Evolutionary conservation across 345 rosid species (phyloP).

Genomic region (Ricinus communis): DNA sequence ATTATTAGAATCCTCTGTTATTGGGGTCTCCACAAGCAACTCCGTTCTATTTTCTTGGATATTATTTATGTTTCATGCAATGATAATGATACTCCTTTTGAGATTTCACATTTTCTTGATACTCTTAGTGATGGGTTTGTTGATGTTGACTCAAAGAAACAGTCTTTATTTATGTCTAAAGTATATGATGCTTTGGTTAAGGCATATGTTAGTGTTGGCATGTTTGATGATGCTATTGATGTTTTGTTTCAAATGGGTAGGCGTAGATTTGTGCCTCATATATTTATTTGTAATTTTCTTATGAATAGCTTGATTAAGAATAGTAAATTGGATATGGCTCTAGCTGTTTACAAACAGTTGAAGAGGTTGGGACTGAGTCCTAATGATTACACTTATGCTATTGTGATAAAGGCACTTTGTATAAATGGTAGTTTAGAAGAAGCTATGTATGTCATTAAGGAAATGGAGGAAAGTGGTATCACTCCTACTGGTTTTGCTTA

Average conservation of each 20-base stretch:
- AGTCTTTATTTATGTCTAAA: conserved; percentile 1
- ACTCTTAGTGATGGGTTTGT: background rate
- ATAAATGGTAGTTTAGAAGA: conserved; percentile 15
- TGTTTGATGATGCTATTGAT: conserved; percentile 22
- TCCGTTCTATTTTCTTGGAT: conserved; percentile 16
- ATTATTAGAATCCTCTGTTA: conserved; percentile 18
- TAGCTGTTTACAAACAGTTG: conserved; percentile 13
- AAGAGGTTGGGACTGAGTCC: conserved; percentile 22
- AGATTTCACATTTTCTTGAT: conserved; percentile 12
- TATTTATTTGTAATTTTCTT: conserved; percentile 19
- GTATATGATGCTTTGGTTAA: conserved; percentile 23
- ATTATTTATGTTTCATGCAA: background rate
- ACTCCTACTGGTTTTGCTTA: conserved; percentile 10
- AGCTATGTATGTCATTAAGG: conserved; percentile 11
- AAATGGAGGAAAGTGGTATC: conserved; percentile 13
- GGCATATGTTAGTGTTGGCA: conserved; percentile 16
- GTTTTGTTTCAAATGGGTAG: conserved; percentile 14
- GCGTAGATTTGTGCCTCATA: conserved; percentile 16
- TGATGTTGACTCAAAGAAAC: background rate
- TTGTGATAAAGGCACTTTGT: conserved; percentile 15
- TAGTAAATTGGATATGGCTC: conserved; percentile 6
- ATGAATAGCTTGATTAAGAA: conserved; percentile 13
- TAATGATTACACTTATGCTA: conserved; percentile 19
- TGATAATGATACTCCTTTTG: background rate
- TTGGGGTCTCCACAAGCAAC: conserved; percentile 6